A percentile compares a stretch with the other conserved stretches of the same genome.
Evolutionary conservation across 2,329 filamentous ascomycete species (phyloP).

Genomic region (Dendryphion nanum): DNA sequence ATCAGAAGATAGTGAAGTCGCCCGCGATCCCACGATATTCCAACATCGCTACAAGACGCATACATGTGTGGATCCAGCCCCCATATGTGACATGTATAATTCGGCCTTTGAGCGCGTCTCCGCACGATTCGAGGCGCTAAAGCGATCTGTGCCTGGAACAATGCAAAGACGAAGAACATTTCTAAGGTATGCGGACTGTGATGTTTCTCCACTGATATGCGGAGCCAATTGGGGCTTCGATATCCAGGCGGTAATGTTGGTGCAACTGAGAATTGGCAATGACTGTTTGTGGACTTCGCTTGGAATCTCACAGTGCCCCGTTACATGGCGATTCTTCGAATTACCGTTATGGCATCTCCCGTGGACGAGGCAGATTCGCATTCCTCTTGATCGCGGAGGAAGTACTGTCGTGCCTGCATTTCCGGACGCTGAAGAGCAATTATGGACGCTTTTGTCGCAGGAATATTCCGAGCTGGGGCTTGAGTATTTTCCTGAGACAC

Average conservation of each 20-base stretch:
- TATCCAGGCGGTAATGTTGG: background rate
- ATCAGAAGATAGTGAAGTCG: background rate
- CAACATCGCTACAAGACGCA: background rate
- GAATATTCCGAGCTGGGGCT: constrained; percentile 1
- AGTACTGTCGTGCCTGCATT: constrained; percentile 7
- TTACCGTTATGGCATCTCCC: constrained; percentile 1
- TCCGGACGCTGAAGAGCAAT: constrained; percentile 7
- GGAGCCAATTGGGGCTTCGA: constrained; percentile 1
- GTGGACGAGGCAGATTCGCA: constrained; percentile 7
- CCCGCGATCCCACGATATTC: background rate
- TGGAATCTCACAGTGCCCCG: constrained; percentile 1
- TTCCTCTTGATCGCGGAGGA: constrained; percentile 3
- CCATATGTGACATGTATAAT: constrained; percentile 1
- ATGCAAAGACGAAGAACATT: background rate
- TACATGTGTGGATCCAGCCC: background rate
- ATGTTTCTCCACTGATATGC: constrained; percentile 6
- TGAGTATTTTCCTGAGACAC: background rate
- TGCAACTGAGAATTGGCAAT: constrained; percentile 3
- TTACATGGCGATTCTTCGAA: constrained; percentile 5
- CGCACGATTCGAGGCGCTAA: constrained; percentile 6
- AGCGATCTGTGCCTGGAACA: background rate
- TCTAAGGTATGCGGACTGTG: constrained; percentile 7
- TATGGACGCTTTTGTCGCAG: constrained; percentile 7
- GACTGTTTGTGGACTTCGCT: constrained; percentile 2
- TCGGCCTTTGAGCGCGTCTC: constrained; percentile 2